Evolutionary conservation across 192 early-diverging fungal species (phyloP), one percentile per base, ranked within the genome.

Genomic region (Backusella macrospora): DNA sequence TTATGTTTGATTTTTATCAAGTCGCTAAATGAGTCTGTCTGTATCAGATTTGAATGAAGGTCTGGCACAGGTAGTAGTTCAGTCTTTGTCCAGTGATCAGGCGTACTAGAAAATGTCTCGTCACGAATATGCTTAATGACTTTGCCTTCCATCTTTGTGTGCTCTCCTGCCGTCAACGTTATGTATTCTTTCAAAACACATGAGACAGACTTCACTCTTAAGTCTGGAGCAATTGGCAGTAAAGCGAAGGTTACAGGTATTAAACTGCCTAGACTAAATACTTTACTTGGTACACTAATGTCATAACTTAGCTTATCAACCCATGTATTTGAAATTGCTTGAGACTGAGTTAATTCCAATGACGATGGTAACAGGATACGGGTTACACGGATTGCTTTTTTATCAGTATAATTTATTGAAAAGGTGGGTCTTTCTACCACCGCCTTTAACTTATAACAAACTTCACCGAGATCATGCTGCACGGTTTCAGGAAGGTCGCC

Each of bases 401-500:
- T 71, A 8, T 82, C 75, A 2, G 48, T 48, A 38, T 86, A 76
- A 65, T 91, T 91, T 38, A 82, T 72, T 16, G 83, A 82, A 39
- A 91, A 89, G 21, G 78, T 77, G 16, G 82, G 78, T 40, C 89
- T 83, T 74, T 90, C 90, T 21, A 86, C 80, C 4, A 78, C 65
- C 0, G 89, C 90, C 44, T 83, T 83, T 39, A 91, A 69, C 18
- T 65, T 74, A 66, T 91, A 91, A 6, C 74, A 62, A 8, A 91
- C 79, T 39, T 83, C 76, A 6, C 89, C 88, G 40, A 84, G 48
- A 16, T 84, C 75, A 64, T 79, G 70, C 14, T 80, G 70, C 10
- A 89, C 73, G 0, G 87, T 86, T 72, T 91, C 90, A 8, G 90
- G 89, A 65, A 90, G 80, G 72, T 88, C 80, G 7, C 90, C 90